Evolutionary conservation across 345 rosid species (phyloP).

Genomic region (Sonneratia alba): DNA sequence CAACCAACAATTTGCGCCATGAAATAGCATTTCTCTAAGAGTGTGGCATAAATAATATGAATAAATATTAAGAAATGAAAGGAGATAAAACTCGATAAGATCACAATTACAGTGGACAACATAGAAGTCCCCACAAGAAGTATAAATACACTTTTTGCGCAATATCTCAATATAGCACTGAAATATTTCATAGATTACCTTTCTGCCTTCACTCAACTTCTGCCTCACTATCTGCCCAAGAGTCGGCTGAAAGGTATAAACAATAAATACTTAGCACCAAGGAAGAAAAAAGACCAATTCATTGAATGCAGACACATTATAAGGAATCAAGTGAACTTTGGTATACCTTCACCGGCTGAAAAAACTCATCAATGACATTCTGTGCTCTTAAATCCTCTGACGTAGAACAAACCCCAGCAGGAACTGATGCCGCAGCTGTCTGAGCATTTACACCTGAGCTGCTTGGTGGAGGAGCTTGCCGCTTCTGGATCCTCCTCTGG

Average conservation of each 20-base stretch:
- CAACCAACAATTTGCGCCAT: not conserved
- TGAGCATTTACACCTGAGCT: constrained; percentile 37
- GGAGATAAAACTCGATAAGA: not conserved
- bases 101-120: not conserved
- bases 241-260: constrained; percentile 42
- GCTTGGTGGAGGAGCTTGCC: constrained; percentile 41
- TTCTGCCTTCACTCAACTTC: constrained; percentile 85
- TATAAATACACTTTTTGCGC: not conserved
- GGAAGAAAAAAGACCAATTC: not conserved
- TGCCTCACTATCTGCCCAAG: constrained; percentile 79
- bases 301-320: constrained; percentile 1
- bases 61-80: not conserved
- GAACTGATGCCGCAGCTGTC: constrained; percentile 24
- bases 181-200: constrained; percentile 31
- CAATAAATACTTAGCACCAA: not conserved
- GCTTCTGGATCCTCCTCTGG: constrained; percentile 69
- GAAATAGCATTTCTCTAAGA: not conserved
- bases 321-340: constrained; percentile 3
- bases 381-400: too few species aligned
- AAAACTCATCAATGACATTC: too few species aligned
- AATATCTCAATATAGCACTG: not conserved
- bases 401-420: constrained; percentile 13
- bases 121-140: not conserved
- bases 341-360: constrained; percentile 3
- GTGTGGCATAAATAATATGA: not conserved